phyloP scores from a whole-genome alignment of 2,329 filamentous ascomycete species.

The Rhynchosporium agropyri region DNA sequence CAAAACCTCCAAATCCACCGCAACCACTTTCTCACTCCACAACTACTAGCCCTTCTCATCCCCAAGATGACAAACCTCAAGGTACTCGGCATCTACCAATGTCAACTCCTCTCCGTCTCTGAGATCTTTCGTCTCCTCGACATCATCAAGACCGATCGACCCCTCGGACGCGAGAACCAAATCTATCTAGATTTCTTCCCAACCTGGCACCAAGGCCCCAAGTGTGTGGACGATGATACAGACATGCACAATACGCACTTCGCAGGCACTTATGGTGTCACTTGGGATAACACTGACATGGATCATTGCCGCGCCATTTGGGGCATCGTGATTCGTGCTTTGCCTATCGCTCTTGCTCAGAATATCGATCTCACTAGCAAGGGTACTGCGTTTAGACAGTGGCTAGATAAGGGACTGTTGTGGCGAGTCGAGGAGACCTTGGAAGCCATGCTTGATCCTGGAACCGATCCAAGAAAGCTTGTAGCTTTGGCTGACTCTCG shows the following conservation, averaged over 20 bases:
- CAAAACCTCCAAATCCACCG: constrained; percentile 38
- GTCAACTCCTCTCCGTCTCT: constrained; percentile 37
- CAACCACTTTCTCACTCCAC: constrained; percentile 33
- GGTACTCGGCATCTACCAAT: constrained; percentile 38
- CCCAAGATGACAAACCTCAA: constrained; percentile 36
- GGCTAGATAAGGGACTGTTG: constrained; percentile 37
- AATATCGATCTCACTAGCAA: constrained; percentile 30
- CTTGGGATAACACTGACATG: constrained; percentile 37
- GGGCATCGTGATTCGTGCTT: constrained; percentile 28
- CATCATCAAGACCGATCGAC: constrained; percentile 33
- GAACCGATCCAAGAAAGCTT: constrained; percentile 6
- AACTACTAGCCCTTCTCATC: constrained; percentile 35
- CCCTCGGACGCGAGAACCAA: constrained; percentile 29
- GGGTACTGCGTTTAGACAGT: constrained; percentile 33
- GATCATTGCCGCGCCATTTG: constrained; percentile 34
- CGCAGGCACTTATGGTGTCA: constrained; percentile 32
- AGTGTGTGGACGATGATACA: not conserved
- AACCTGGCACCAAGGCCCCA: constrained; percentile 34
- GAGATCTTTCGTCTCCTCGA: constrained; percentile 33
- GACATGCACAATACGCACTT: not conserved
- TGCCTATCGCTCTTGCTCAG: constrained; percentile 28
- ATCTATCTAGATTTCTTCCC: constrained; percentile 38
- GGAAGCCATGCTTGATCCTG: constrained; percentile 19
- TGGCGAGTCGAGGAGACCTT: constrained; percentile 33
- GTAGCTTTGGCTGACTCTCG: constrained; percentile 29